These are phyloP conservation scores for Cercospora sojina DNA, from an alignment of 2,329 filamentous ascomycete species.

Conservation along the genomic window DNA sequence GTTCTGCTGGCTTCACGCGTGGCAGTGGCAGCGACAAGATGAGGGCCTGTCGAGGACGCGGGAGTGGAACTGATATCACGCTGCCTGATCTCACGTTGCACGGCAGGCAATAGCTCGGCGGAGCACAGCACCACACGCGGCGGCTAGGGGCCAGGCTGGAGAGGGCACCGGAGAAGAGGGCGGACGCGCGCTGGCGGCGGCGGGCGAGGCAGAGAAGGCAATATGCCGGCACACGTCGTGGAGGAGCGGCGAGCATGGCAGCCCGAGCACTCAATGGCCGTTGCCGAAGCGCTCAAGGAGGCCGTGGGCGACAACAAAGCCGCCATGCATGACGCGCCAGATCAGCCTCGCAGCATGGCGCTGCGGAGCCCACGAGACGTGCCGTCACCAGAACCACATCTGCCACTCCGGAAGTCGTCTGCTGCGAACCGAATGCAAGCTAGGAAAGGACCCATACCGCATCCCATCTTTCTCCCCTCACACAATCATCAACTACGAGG, in stretches of 20 bases:
- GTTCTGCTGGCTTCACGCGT: not conserved
- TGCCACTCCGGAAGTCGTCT: constrained; percentile 43
- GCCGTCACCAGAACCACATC: constrained; percentile 43
- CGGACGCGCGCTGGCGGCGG: not conserved
- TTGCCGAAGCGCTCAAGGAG: constrained; percentile 31
- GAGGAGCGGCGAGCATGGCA: constrained; percentile 24
- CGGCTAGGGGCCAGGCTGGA: not conserved
- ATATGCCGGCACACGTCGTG: constrained; percentile 17
- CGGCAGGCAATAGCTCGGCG: constrained; percentile 14
- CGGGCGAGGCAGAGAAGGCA: not conserved
- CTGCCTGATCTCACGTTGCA: constrained; percentile 11
- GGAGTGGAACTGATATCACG: constrained; percentile 19
- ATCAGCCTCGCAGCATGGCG: constrained; percentile 14
- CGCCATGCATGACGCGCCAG: not conserved
- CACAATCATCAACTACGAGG: constrained; percentile 32
- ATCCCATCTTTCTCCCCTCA: constrained; percentile 32
- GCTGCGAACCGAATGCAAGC: constrained; percentile 39
- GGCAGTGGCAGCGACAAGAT: constrained; percentile 11
- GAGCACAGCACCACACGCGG: constrained; percentile 3
- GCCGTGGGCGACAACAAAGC: constrained; percentile 27
- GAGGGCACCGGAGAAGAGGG: not conserved
- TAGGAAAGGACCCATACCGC: constrained; percentile 31
- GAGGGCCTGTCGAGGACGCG: constrained; percentile 10
- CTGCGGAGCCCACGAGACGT: constrained; percentile 73
- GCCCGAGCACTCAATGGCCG: constrained; percentile 24